Evolutionary conservation across 2,329 filamentous ascomycete species (phyloP), one percentile per base, ranked within the genome.

Genomic region (Drechslerella coelobrocha): DNA sequence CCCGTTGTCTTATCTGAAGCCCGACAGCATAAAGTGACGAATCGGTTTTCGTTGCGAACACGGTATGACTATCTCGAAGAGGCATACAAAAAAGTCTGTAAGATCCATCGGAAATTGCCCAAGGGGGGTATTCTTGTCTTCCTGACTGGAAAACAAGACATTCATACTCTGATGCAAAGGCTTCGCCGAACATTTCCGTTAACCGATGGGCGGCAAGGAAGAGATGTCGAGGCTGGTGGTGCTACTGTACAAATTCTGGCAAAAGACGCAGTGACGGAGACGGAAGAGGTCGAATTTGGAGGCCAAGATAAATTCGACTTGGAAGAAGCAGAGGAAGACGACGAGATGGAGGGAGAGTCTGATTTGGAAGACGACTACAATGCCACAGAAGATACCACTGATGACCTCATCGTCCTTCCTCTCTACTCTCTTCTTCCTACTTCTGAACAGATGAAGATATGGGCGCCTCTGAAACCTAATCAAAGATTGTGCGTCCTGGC

Each of bases 381-480:
- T 23, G 81, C 90, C 62, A 82, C 88, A 34, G 83, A 83, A 47
- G 88, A 91, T 74, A 84, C 89, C 63, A 85, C 89, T 59, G 82
- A 85, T 66, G 81, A 82, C 55, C 83, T 83, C 17, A 83, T 86
- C 75, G 86, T 97, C 7, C 80, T 99, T n/a, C 93, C 94, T 0
- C 84, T 99, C 0, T 99, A 96, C 80, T 97, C 94, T 1, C 85
- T 97, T 56, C 82, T 99, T 0, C 91, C 93, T 0, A 96, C 92
- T 1, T 89, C 88, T 74, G 92, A 97, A 76, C 94, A 99, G 79
- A 84, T 97, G 77, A 86, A 87, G 68, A 91, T 99, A 8, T 99
- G 99, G 75, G 89, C 96, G 73, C 83, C 88, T 0, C 86, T 90
- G 0, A 92, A 93, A 0, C 89, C 92, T 61, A 90, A 89, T 14